Evolutionary conservation across 495 filamentous ascomycete genomes (phyloP), one percentile per base, ranked within the genome.

Genomic region (Podospora conica): DNA sequence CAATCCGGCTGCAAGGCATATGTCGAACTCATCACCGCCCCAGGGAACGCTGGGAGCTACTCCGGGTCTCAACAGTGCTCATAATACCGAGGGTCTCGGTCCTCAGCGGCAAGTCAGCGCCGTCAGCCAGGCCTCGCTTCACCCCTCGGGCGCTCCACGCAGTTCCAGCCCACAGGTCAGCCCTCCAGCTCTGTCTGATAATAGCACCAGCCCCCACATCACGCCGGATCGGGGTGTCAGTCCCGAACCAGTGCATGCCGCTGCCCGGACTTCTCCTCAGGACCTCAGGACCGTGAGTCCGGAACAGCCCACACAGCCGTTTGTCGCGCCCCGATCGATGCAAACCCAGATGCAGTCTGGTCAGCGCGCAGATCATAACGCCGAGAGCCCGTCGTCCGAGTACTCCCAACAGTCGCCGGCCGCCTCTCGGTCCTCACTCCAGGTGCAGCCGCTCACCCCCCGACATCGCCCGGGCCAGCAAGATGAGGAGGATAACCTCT

Each of bases 401-500:
- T 64, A 57, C n/a, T 58, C 28, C 10, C 33, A 48, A 31, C 63
- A 64, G 27, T 11, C 55, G 8, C 21, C 63, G 20, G 28, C 18
- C 25, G 31, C 29, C 23, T 48, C 63, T 20, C 61, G 61, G 9
- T 27, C 21, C 53, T 64, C 63, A 29, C 63, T 64, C 28, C 54
- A 57, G 21, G 63, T 64, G 9, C 54, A 58, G 28, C 54, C 63
- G 11, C 54, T 58, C 23, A 58, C 63, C 9, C 54, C 63, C 12
- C 62, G 55, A 23, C 61, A 64, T 56, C 40, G 40, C 40, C 40
- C 18, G n/a, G 6, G 40, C 40, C 40, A 48, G 15, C 40, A 18
- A n/a, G 68, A 69, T 3, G 69, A 60, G 1, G 76, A 78, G 12
- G 75, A 79, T 1, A 79, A 82, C 55, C 75, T 83, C 9, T 81